Evolutionary conservation across 2,329 filamentous ascomycete genomes (phyloP).

Genomic region (Diaporthe sp.): DNA sequence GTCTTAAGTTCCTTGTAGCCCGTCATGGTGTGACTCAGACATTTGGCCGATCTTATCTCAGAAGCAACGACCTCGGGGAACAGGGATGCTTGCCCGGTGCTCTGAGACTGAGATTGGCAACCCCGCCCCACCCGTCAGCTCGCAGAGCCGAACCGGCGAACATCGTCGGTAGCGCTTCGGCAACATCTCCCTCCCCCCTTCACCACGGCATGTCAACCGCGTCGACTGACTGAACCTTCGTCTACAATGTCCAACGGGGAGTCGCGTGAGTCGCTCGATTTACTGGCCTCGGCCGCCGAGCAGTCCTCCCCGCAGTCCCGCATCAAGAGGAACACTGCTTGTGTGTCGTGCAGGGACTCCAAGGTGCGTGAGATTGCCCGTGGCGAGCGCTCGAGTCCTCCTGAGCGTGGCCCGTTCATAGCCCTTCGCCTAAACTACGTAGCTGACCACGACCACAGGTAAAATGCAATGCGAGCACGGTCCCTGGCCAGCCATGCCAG

Average conservation of each 20-base stretch:
- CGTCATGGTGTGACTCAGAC: background rate
- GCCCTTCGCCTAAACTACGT: background rate
- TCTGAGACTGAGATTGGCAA: conserved; percentile 2
- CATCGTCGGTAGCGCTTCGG: conserved; percentile 21
- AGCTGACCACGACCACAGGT: conserved; percentile 51
- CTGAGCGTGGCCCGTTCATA: background rate
- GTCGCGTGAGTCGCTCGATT: conserved; percentile 41
- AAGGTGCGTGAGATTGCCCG: conserved; percentile 28
- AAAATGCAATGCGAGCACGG: conserved; percentile 58
- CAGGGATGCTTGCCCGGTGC: background rate
- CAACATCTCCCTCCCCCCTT: conserved; percentile 16
- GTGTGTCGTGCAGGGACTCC: conserved; percentile 40
- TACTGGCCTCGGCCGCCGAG: conserved; percentile 42
- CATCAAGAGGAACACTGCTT: conserved; percentile 42
- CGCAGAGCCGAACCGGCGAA: conserved; percentile 29
- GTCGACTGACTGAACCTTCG: background rate
- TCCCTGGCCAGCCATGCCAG: conserved; percentile 58
- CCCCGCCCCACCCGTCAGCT: conserved; percentile 20
- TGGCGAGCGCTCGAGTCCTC: background rate
- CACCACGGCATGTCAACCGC: background rate
- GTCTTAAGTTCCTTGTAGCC: background rate
- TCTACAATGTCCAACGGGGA: conserved; percentile 37
- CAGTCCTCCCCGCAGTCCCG: conserved; percentile 41
- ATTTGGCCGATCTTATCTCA: conserved; percentile 2
- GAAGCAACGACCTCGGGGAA: background rate